Base-by-base conservation (phyloP, 306 rosid species). In the Prunus kanzakura region DNA sequence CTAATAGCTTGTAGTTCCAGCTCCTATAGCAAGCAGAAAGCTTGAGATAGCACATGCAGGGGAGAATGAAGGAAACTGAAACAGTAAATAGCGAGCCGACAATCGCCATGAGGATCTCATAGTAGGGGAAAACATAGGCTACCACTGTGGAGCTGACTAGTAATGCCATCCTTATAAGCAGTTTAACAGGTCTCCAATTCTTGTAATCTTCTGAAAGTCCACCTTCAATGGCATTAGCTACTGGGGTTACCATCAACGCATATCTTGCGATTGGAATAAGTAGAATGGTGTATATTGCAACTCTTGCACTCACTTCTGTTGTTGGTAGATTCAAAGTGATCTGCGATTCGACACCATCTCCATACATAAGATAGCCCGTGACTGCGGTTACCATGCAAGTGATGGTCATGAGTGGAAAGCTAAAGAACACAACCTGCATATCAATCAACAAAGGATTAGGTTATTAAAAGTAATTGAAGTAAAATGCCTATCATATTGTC, bases 41-140 rank as follows among this genome's bases (percentile, higher is more conserved):
- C 14, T 75, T 50, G 16, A 75, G 20, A 56, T 75, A 46, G 43
- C 77, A 73, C 20, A 73, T 14, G 67, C 68, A 41, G 2, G 77
- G 77, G 41, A 60, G 77, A 25, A 73, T 11, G 55, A 60, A 73
- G 0, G 69, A 73, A 43, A n/a, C 69, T 0, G 23, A 50, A 16
- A 61, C 69, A 6, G 13, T 47, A 60, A 73, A 73, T 4, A 73
- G 46, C 22, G 69, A 73, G 14, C 69, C 77, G 46, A 60, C 68
- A 9, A 73, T 22, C 45, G 69, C 43, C 76, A 73, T 73, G 12
- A 73, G 52, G 38, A 1, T 58, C 76, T 73, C 57, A 43, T 38
- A 58, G 49, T 73, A 73, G 6, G 76, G 67, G n/a, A 73, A 73
- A 4, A 73, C 76, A 41, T 12, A 73, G 55, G 76, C 76, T 57